Evolutionary conservation across 2,329 filamentous ascomycete genomes (phyloP).

Genomic region (Magnaporthiopsis poae): DNA sequence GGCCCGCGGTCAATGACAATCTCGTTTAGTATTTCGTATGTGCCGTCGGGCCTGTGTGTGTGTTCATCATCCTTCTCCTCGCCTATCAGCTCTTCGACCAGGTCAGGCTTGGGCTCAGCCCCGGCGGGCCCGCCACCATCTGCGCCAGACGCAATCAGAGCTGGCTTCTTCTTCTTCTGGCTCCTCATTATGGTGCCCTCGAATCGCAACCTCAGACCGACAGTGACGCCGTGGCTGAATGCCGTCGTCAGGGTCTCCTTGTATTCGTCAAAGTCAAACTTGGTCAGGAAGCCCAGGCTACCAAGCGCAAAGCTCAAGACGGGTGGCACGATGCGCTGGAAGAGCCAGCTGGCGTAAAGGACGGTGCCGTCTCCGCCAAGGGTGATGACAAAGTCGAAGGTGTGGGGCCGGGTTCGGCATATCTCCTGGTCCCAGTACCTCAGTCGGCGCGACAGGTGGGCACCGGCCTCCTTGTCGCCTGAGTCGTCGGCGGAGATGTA

Average conservation of each 20-base stretch:
- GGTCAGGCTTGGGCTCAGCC: conserved; percentile 35
- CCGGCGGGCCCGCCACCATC: conserved; percentile 11
- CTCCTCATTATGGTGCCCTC: conserved; percentile 90
- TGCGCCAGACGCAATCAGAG: conserved; percentile 12
- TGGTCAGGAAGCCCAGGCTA: conserved; percentile 87
- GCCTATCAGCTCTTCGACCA: conserved; percentile 83
- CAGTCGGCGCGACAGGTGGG: conserved; percentile 42
- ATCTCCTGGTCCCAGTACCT: conserved; percentile 77
- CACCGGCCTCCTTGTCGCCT: conserved; percentile 27
- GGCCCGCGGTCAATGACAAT: conserved; percentile 92
- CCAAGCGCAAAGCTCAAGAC: conserved; percentile 86
- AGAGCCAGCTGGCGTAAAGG: conserved; percentile 90
- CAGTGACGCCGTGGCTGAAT: conserved; percentile 75
- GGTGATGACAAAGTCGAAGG: conserved; percentile 87
- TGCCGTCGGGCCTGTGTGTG: conserved; percentile 76
- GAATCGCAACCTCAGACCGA: conserved; percentile 78
- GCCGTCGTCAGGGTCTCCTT: conserved; percentile 57
- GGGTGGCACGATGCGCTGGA: conserved; percentile 88
- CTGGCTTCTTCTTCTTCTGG: conserved; percentile 32
- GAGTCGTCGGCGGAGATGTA: conserved; percentile 23
- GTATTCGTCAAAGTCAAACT: conserved; percentile 81
- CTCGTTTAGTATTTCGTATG: conserved; percentile 88
- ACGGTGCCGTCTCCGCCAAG: conserved; percentile 95
- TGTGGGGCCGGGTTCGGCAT: conserved; percentile 67
- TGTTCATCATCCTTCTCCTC: conserved; percentile 74